A percentile compares a stretch with the other conserved stretches of the same genome.
phyloP scores from a whole-genome alignment of 2,329 filamentous ascomycete species.

The Calonectria crousiana region DNA sequence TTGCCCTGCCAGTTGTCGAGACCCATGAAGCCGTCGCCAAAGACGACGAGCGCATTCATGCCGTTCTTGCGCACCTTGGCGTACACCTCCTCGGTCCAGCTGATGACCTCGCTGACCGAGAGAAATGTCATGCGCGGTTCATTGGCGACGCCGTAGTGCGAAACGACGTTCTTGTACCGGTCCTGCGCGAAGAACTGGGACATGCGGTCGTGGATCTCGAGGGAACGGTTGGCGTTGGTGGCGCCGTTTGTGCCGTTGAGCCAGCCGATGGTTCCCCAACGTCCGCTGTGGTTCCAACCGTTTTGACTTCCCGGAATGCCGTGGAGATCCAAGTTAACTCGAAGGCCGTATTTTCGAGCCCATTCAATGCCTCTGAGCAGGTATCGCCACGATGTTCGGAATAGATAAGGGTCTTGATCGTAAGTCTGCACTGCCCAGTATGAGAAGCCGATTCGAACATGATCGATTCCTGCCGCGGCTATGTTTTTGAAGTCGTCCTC shows the following conservation, averaged over 20 bases:
- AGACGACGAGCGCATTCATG: constrained; percentile 78
- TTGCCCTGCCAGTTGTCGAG: constrained; percentile 90
- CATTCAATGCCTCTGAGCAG: constrained; percentile 93
- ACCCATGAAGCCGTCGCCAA: constrained; percentile 96
- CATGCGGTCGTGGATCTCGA: constrained; percentile 88
- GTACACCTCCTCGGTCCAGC: constrained; percentile 84
- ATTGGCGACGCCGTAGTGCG: constrained; percentile 94
- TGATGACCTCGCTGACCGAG: constrained; percentile 73
- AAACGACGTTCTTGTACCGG: constrained; percentile 90
- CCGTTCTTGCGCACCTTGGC: constrained; percentile 81
- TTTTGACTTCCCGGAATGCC: constrained; percentile 95
- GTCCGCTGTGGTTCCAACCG: constrained; percentile 96
- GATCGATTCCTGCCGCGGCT: constrained; percentile 88
- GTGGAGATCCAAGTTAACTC: constrained; percentile 94
- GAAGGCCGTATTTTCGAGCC: constrained; percentile 89
- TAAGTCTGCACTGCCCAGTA: constrained; percentile 96
- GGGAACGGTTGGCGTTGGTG: constrained; percentile 81
- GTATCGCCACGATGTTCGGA: constrained; percentile 91
- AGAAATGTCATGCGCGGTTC: constrained; percentile 90
- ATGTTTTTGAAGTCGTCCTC: constrained; percentile 89
- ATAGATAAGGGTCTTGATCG: constrained; percentile 87
- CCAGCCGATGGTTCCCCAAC: constrained; percentile 85
- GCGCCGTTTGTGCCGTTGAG: constrained; percentile 89
- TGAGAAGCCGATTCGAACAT: constrained; percentile 94
- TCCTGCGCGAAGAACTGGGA: constrained; percentile 94